These are phyloP conservation scores for Chimonanthus salicifolius DNA, from an alignment of 164 flowering plant species.

Conservation along the genomic window DNA sequence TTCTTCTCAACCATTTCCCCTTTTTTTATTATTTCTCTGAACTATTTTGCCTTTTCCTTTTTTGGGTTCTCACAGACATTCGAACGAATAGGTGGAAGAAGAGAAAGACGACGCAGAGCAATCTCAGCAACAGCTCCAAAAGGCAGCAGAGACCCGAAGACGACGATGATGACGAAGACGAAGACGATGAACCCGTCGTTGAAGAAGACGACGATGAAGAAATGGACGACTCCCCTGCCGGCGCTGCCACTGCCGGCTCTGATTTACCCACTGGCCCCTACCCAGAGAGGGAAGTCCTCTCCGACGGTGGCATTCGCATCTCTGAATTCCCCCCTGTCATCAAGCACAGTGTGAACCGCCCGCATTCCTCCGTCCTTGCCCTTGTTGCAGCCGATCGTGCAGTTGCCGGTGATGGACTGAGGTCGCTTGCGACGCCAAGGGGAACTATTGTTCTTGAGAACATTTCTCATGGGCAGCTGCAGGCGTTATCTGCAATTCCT, in stretches of 20 bases:
- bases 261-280: constrained; percentile 1
- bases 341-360: constrained; percentile 54
- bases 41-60: background rate
- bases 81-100: constrained; percentile 14
- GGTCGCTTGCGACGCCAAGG: background rate
- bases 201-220: constrained; percentile 14
- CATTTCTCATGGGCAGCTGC: constrained; percentile 85
- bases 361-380: constrained; percentile 61
- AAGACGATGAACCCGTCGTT: constrained; percentile 6
- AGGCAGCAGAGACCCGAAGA: background rate
- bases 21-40: background rate
- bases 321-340: constrained; percentile 65
- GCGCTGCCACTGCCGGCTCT: constrained; percentile 1
- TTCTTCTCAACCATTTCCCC: background rate
- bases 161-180: constrained; percentile 10
- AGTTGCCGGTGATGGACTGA: background rate
- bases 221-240: background rate
- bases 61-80: background rate
- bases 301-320: constrained; percentile 39
- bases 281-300: constrained; percentile 36
- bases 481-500: constrained; percentile 70
- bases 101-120: constrained; percentile 11
- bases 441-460: constrained; percentile 50
- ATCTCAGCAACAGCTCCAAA: constrained; percentile 2
- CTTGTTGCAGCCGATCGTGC: constrained; percentile 57